Base-by-base conservation (phyloP, 305 asterid species). In the Fraxinus albicans region DNA sequence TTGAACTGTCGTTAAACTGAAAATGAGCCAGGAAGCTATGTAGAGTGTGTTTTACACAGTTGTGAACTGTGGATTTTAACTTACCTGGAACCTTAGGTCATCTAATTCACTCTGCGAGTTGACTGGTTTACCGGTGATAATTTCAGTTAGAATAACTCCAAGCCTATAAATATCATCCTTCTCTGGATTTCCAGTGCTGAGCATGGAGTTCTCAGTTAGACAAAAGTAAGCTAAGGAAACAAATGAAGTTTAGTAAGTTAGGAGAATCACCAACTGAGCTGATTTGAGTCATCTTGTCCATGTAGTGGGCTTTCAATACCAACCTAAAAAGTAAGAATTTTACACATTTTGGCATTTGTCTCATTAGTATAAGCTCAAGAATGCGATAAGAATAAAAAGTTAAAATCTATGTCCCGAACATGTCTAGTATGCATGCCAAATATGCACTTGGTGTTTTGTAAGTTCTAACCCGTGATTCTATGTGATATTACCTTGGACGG, bases 111-210 rank as follows among this genome's bases (percentile, higher is more conserved):
- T 90, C 19, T 82, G 91, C 15, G 97, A 93, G 73, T 79, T 88
- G 84, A 88, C 84, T 75, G 94, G 93, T 87, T 86, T 88, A 53
- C 99, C 99, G 19, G 89, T 87, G 69, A 97, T 89, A 42, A 90
- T 86, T 82, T 95, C 97, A 40, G 93, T 86, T 42, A 97, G 85
- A 81, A 94, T 93, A 1, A 90, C 87, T 76, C 99, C 99, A 55
- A 97, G 91, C 85, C 89, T 90, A 80, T 91, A 90, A 6, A 97
- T 94, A 80, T 97, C 99, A 76, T 93, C 97, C 87, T 96, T 89
- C 77, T 93, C 97, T 50, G 94, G 92, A 86, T 90, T 88, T 83
- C 85, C 85, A 40, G n/a, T 65, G 35, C 73, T 65, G 35, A 65
- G 1, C 17, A 23, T 65, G 19, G 35, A 65, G 73, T 25, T 65